Conservation (phyloP, 352 stramenopile genomes). For the Albugo candida region DNA sequence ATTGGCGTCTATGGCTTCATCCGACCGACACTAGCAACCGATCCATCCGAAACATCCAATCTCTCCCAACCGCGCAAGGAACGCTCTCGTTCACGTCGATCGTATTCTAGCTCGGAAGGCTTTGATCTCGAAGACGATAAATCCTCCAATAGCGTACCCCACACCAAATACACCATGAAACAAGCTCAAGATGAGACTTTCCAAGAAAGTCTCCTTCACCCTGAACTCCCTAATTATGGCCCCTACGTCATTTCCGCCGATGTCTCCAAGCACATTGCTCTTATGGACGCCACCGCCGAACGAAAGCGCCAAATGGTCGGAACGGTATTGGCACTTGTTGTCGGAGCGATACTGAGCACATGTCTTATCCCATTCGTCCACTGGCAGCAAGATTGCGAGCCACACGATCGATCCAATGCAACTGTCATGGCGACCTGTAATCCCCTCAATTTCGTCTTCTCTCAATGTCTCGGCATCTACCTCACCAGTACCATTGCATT, state of each 20-base stretch:
- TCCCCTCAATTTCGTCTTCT: constrained; percentile 68
- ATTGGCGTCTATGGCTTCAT: constrained; percentile 66
- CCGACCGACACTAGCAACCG: constrained; percentile 25
- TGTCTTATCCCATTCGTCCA: constrained; percentile 61
- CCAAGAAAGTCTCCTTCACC: constrained; percentile 30
- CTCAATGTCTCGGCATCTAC: constrained; percentile 68
- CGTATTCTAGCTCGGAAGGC: neutral
- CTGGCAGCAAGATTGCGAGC: constrained; percentile 41
- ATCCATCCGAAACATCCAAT: constrained; percentile 14
- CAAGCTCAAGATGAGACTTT: neutral
- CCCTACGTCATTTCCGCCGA: constrained; percentile 57
- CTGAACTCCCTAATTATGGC: constrained; percentile 65
- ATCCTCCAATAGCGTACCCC: neutral
- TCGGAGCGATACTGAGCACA: constrained; percentile 49
- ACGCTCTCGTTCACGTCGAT: neutral
- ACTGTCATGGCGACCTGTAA: constrained; percentile 44
- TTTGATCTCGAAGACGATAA: constrained; percentile 1
- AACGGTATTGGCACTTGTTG: constrained; percentile 35
- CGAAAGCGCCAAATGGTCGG: constrained; percentile 35
- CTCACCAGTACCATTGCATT: constrained; percentile 54
- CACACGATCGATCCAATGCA: constrained; percentile 9
- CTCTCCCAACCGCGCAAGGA: constrained; percentile 11
- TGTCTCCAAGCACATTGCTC: constrained; percentile 29
- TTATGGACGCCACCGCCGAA: constrained; percentile 27
- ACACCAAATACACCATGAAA: neutral